Base-by-base conservation (phyloP, 306 rosid genomes). In the Geum urbanum region DNA sequence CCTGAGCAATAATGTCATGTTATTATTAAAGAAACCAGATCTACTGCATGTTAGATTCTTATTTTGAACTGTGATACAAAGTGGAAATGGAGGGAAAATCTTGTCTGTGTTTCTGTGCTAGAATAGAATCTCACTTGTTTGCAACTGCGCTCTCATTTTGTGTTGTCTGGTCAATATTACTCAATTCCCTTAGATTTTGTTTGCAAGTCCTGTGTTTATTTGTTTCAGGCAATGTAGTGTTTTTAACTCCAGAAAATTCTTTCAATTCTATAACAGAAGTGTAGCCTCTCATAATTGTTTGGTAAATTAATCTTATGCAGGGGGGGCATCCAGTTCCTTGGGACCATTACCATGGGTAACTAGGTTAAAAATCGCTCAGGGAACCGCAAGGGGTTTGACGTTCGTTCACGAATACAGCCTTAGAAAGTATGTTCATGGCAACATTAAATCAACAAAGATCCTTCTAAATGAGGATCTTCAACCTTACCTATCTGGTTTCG, bases 291-390 rank as follows among this genome's bases (percentile, higher is more conserved):
- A 71, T 35, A 18, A 37, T 59, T 70, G 3, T 53, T 7, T 72
- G 49, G 44, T 37, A 52, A 27, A 65, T 65, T 74, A 51, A 59
- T 48, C 61, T 15, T 16, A 52, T 81, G 83, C 82, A 90, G 97
- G 90, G 55, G 87, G 77, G 1, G 83, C 87, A 60, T 72, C 91
- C 24, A 77, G 50, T 77, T 49, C 83, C 44, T 59, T 70, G 47
- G 78, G 85, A 49, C 79, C 84, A 8, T 70, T 91, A 50, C 47
- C 92, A 46, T 91, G 97, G 96, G 57, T 82, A n/a, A 59, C 80
- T 15, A 80, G 97, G 84, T 79, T 91, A 64, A 88, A 79, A 73
- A 86, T 91, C 67, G 92, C 86, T 66, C 96, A 85, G 86, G 96
- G 91, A 75, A 70, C 81, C 44, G 97, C 97, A 4, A 78, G 92